Evolutionary conservation across 768 basidiomycete species (phyloP).

Genomic region (Amanita rimosa): DNA sequence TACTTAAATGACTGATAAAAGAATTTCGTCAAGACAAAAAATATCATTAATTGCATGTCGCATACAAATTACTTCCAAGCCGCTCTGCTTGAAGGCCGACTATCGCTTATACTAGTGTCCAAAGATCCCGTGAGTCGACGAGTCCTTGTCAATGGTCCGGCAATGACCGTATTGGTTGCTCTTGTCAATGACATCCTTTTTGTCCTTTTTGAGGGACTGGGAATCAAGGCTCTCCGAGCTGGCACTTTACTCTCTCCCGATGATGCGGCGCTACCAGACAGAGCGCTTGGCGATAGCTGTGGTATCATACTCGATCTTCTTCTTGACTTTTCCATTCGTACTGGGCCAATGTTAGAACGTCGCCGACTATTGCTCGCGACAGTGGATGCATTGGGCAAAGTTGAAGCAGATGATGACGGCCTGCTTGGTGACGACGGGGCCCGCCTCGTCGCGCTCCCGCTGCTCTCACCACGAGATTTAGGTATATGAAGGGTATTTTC

Average conservation of each 20-base stretch:
- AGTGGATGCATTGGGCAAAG: slow-evolving; percentile 9
- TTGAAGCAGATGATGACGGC: slow-evolving; percentile 13
- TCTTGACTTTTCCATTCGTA: slow-evolving; percentile 60
- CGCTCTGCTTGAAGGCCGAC: slow-evolving; percentile 3
- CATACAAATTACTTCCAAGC: slow-evolving; percentile 5
- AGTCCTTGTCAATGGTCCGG: neutral
- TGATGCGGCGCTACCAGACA: slow-evolving; percentile 21
- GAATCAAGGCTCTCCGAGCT: slow-evolving; percentile 30
- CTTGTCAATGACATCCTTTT: slow-evolving; percentile 46
- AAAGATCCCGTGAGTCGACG: slow-evolving; percentile 15
- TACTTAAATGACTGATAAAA: neutral
- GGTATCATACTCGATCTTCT: slow-evolving; percentile 77
- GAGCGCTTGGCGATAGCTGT: slow-evolving; percentile 39
- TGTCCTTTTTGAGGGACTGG: slow-evolving; percentile 49
- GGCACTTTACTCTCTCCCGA: slow-evolving; percentile 15
- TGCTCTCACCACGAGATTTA: slow-evolving; percentile 24
- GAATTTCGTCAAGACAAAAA: slow-evolving; percentile 1
- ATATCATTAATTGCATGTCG: neutral
- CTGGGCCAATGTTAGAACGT: slow-evolving; percentile 70
- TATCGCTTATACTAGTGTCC: slow-evolving; percentile 33
- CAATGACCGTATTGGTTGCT: slow-evolving; percentile 17
- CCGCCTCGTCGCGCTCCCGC: slow-evolving; percentile 38
- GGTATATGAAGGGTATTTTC: slow-evolving; percentile 22
- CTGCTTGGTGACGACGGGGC: slow-evolving; percentile 35
- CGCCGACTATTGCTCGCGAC: slow-evolving; percentile 11